Evolutionary conservation across 164 flowering plant genomes (phyloP).

Genomic region (Vitis rupestris): DNA sequence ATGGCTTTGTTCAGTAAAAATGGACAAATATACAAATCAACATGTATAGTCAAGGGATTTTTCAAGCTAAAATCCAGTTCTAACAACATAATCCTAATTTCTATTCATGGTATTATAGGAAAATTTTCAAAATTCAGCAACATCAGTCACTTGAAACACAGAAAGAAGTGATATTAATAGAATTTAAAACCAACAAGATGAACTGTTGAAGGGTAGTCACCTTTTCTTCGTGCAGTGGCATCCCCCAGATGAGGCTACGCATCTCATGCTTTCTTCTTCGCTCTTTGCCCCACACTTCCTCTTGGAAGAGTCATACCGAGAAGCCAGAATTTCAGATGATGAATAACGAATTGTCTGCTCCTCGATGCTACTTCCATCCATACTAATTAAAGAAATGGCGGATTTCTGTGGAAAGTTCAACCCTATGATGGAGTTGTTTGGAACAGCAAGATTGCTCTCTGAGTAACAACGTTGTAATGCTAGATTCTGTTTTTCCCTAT

Average conservation of each 20-base stretch:
- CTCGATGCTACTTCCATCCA: slow-evolving; percentile 13
- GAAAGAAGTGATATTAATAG: background rate
- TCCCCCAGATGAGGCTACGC: slow-evolving; percentile 22
- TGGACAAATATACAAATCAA: too few species aligned
- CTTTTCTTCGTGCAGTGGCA: slow-evolving; percentile 42
- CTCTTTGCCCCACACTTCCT: slow-evolving; percentile 3
- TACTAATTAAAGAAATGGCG: background rate
- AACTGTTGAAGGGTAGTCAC: slow-evolving; percentile 6
- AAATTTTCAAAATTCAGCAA: too few species aligned
- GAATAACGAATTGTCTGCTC: background rate
- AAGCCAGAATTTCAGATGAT: slow-evolving; percentile 4
- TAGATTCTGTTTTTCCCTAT: background rate
- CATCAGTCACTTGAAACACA: too few species aligned
- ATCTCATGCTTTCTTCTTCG: slow-evolving; percentile 16
- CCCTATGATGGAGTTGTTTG: slow-evolving; percentile 1
- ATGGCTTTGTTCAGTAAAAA: too few species aligned
- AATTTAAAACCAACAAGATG: background rate
- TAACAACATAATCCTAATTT: background rate
- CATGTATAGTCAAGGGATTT: too few species aligned
- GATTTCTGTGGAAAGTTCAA: slow-evolving; percentile 3
- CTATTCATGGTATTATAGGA: background rate
- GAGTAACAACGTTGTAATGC: background rate
- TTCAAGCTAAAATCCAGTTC: background rate
- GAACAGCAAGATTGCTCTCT: background rate
- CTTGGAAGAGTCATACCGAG: slow-evolving; percentile 4